Conservation (phyloP, 495 filamentous ascomycete genomes). For the Penicillium cataractarum region DNA sequence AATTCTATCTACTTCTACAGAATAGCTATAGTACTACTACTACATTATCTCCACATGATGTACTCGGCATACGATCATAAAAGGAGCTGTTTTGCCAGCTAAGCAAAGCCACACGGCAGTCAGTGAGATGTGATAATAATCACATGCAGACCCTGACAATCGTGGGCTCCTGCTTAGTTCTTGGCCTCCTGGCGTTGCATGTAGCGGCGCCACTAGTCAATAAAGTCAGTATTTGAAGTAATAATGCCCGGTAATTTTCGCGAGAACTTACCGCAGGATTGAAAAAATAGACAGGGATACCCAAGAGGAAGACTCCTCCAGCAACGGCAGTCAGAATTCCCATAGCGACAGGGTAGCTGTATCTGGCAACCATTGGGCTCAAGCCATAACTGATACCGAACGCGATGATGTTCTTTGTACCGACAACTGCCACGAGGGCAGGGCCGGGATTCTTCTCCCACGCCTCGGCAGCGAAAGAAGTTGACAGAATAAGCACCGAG, state of each 20-base stretch:
- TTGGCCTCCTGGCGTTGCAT: slow-evolving; percentile 12
- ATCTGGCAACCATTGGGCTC: slow-evolving; percentile 33
- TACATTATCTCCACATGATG: not conserved
- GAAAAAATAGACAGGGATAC: slow-evolving; percentile 39
- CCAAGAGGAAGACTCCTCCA: slow-evolving; percentile 33
- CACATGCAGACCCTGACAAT: not conserved
- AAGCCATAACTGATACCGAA: slow-evolving; percentile 43
- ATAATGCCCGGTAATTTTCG: not conserved
- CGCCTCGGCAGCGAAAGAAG: slow-evolving; percentile 42
- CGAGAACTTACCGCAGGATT: slow-evolving; percentile 31
- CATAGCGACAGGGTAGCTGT: slow-evolving; percentile 34
- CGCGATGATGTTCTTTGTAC: slow-evolving; percentile 42
- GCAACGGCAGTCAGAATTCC: slow-evolving; percentile 35
- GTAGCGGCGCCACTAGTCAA: slow-evolving; percentile 23
- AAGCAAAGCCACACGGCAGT: not conserved
- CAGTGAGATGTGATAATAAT: not conserved
- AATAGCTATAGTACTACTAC: not conserved
- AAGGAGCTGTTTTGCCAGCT: not conserved
- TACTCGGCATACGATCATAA: not conserved
- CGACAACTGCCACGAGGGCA: slow-evolving; percentile 43
- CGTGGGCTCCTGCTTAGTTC: not conserved
- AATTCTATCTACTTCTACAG: not conserved
- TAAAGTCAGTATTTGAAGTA: not conserved
- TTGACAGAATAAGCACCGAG: slow-evolving; percentile 39
- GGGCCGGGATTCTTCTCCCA: slow-evolving; percentile 46